Evolutionary conservation across 2,329 filamentous ascomycete genomes (phyloP), one percentile per base, ranked within the genome.

Genomic region (Neocucurbitaria cava): DNA sequence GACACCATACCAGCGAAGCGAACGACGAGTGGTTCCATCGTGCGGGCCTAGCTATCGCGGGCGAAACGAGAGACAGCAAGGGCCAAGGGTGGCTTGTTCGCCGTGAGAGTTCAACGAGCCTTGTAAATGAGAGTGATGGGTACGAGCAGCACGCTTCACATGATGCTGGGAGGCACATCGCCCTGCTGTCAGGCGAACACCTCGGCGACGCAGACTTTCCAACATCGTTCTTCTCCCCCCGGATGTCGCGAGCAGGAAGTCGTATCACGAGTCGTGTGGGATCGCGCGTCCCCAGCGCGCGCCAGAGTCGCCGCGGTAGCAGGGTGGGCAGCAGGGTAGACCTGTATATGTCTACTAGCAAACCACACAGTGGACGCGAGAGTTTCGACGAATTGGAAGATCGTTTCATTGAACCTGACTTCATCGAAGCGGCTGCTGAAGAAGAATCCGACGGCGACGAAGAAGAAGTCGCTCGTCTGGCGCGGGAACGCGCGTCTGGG

Each of bases 81-180:
- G 85, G 85, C n/a, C 85, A 87, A 65, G 82, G 81, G 50, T 87
- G 85, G 85, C 77, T 87, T 3, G 76, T 78, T 2, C 81, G 85
- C 46, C 77, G 83, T 23, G 81, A 84, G 57, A 85, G 81, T 56
- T 82, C 81, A 1, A 87, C 85, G 0, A 82, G 79, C 41, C 74
- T 87, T 2, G 78, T 80, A 9, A 69, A 73, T 1, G 73, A 80
- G 15, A 59, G 56, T 26, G 67, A 77, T 15, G 65, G 73, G 31
- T 69, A 73, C 42, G 73, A 76, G 7, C 61, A 61, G 18, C 63
- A 68, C 50, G 33, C 61, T 8, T 58, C 52, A 6, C 66, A 71
- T 31, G 64, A 68, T 35, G 54, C 50, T 47, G 56, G 57, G n/a
- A n/a, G n/a, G 33, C 64, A 59, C 49, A 69, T 72, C 46, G 64